phyloP scores from a whole-genome alignment of 768 basidiomycete species.

The Suillus weaverae region DNA sequence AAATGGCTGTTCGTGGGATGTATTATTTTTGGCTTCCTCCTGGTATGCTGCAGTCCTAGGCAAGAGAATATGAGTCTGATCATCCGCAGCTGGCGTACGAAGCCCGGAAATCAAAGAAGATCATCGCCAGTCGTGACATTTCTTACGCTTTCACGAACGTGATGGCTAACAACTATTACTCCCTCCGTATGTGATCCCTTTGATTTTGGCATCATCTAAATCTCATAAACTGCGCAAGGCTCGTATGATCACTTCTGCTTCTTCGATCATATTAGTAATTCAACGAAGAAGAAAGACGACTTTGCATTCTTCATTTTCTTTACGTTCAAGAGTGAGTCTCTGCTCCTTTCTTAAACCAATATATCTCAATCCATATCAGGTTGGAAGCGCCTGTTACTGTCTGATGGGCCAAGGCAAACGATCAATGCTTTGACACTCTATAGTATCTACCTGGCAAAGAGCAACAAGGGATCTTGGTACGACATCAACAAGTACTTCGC shows the following conservation, averaged over 20 bases:
- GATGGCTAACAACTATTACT: constrained; percentile 96
- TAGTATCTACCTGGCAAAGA: constrained; percentile 74
- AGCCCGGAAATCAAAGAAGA: constrained; percentile 86
- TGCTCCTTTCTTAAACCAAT: not conserved
- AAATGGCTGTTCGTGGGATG: constrained; percentile 98
- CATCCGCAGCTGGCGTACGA: constrained; percentile 80
- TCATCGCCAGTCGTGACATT: constrained; percentile 94
- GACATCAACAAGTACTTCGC: constrained; percentile 78
- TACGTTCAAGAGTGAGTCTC: constrained; percentile 87
- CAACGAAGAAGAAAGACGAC: constrained; percentile 94
- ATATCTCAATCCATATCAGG: constrained; percentile 38
- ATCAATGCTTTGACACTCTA: constrained; percentile 98
- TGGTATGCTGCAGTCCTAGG: constrained; percentile 50
- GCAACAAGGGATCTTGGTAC: constrained; percentile 55
- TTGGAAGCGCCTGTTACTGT: constrained; percentile 86
- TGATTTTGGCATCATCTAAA: not conserved
- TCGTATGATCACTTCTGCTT: constrained; percentile 98
- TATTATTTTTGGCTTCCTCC: constrained; percentile 96
- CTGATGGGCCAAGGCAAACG: constrained; percentile 95
- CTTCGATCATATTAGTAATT: constrained; percentile 94
- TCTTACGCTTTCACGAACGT: constrained; percentile 98
- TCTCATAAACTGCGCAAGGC: constrained; percentile 43
- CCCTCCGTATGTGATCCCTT: constrained; percentile 64
- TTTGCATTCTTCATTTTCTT: constrained; percentile 99
- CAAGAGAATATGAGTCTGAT: constrained; percentile 16